Conservation (phyloP, 2,329 filamentous ascomycete species). For the Trichoderma polysporum region DNA sequence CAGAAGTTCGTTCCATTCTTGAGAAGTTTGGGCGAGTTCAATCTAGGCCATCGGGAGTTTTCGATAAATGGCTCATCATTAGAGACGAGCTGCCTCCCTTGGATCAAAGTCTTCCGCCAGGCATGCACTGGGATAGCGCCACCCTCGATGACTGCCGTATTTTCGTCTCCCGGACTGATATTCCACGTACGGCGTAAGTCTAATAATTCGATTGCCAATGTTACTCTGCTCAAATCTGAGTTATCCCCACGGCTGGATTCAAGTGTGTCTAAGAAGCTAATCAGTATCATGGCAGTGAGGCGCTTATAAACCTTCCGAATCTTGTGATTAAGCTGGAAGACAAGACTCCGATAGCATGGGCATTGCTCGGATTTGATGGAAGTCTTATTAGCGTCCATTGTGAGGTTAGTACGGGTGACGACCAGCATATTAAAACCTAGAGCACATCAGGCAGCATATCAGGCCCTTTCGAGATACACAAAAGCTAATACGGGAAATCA, state of each 20-base stretch:
- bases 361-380: conserved; percentile 60
- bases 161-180: conserved; percentile 55
- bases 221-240: background rate
- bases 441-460: background rate
- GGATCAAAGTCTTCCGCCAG: conserved; percentile 40
- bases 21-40: conserved; percentile 29
- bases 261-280: background rate
- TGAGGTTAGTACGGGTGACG: conserved; percentile 41
- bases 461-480: conserved; percentile 6
- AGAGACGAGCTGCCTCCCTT: conserved; percentile 43
- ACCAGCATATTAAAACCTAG: background rate
- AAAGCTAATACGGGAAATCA: background rate
- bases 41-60: conserved; percentile 33
- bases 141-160: conserved; percentile 52
- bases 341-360: conserved; percentile 61
- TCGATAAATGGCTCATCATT: conserved; percentile 61
- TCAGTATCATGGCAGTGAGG: conserved; percentile 35
- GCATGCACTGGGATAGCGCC: conserved; percentile 56
- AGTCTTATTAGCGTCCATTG: conserved; percentile 62
- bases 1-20: conserved; percentile 30
- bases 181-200: conserved; percentile 54
- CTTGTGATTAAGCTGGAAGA: conserved; percentile 46
- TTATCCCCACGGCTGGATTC: background rate
- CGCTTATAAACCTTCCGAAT: conserved; percentile 46
- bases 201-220: background rate